phyloP scores from a whole-genome alignment of 1,284 basidiomycete genomes.

The Ceratobasidium sp. region DNA sequence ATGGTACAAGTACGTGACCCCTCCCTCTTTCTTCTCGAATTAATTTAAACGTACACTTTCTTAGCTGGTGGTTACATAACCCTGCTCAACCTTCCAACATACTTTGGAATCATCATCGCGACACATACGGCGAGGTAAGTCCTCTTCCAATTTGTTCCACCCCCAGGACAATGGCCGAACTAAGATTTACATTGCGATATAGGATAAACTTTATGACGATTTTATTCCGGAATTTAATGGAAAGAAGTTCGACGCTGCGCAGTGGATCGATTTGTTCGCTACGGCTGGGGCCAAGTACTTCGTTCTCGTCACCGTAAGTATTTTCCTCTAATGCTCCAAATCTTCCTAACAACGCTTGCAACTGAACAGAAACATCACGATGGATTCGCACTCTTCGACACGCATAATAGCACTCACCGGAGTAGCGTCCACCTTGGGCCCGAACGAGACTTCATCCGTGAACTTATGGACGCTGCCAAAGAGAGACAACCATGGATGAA shows the following conservation, averaged over 20 bases:
- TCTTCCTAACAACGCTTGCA: not conserved
- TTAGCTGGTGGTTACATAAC: conserved; percentile 51
- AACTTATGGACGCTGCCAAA: conserved; percentile 64
- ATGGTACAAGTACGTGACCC: conserved; percentile 63
- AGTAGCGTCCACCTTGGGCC: conserved; percentile 63
- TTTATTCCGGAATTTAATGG: conserved; percentile 67
- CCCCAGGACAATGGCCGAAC: not conserved
- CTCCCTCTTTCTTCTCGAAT: not conserved
- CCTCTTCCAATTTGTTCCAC: conserved; percentile 3
- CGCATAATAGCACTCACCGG: conserved; percentile 62
- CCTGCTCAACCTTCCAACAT: conserved; percentile 42
- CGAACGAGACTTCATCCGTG: conserved; percentile 63
- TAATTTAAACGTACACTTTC: not conserved
- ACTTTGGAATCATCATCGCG: conserved; percentile 61
- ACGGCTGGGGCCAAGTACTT: conserved; percentile 70
- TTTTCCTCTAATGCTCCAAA: not conserved
- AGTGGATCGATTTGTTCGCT: conserved; percentile 66
- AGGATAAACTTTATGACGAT: conserved; percentile 66
- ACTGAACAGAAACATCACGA: conserved; percentile 53
- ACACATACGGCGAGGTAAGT: conserved; percentile 61
- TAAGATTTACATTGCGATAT: not conserved
- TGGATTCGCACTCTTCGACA: conserved; percentile 64
- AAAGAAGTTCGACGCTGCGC: conserved; percentile 62
- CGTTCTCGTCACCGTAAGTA: conserved; percentile 63
- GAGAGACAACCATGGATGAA: conserved; percentile 62